phyloP scores from a whole-genome alignment of 2,329 filamentous ascomycete genomes.

The Xylariales sp. region DNA sequence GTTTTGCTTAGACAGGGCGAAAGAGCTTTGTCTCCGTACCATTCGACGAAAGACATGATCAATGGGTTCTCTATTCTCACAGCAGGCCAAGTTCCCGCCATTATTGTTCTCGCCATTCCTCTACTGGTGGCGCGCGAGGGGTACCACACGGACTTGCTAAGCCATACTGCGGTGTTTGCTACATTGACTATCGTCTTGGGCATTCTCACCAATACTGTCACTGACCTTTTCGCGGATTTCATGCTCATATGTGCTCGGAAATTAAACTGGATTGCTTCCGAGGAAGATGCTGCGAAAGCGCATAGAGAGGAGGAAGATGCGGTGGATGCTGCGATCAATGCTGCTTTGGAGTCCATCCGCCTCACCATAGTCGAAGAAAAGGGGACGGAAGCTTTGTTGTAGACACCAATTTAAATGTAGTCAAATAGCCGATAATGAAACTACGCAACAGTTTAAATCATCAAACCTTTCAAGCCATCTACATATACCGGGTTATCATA shows the following conservation, averaged over 20 bases:
- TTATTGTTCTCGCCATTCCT: conserved; percentile 26
- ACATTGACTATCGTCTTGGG: conserved; percentile 25
- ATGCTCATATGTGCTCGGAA: conserved; percentile 26
- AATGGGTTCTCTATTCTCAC: conserved; percentile 31
- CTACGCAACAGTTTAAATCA: not conserved
- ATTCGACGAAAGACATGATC: conserved; percentile 31
- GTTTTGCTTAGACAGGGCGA: conserved; percentile 29
- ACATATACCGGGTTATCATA: not conserved
- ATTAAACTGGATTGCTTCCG: conserved; percentile 25
- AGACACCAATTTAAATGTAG: not conserved
- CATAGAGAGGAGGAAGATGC: conserved; percentile 16
- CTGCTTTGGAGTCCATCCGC: conserved; percentile 22
- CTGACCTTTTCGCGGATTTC: conserved; percentile 26
- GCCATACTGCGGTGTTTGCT: conserved; percentile 25
- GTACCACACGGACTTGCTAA: conserved; percentile 21
- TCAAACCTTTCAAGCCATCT: too few relatives aligned
- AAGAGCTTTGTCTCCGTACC: conserved; percentile 29
- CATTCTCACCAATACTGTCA: conserved; percentile 30
- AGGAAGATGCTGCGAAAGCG: conserved; percentile 13
- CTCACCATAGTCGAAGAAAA: not conserved
- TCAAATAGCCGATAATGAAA: not conserved
- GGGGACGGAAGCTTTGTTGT: not conserved
- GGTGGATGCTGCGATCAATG: conserved; percentile 7
- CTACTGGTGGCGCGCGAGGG: conserved; percentile 21
- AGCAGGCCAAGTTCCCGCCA: conserved; percentile 26